Percentiles rank a stretch among this genome's conserved stretches.
These are phyloP conservation scores for Penicillium coprophilum DNA, from an alignment of 495 filamentous ascomycete species.

Conservation along the genomic window DNA sequence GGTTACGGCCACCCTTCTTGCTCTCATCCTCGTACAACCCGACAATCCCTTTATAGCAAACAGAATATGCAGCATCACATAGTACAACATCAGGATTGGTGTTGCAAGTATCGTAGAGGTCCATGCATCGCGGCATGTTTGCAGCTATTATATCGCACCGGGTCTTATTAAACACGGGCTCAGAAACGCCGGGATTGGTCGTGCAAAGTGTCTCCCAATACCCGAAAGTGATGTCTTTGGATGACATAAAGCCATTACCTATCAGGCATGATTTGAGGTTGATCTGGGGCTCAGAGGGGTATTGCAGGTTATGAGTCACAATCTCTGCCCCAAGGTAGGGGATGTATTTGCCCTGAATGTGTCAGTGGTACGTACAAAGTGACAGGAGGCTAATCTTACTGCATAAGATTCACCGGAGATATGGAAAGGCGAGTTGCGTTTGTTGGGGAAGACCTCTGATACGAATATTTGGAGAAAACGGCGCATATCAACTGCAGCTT, in stretches of 20 bases:
- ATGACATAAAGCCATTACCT: conserved; percentile 42
- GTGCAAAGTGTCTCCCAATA: conserved; percentile 50
- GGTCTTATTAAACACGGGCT: conserved; percentile 44
- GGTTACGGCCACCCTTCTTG: conserved; percentile 36
- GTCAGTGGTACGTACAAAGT: conserved; percentile 7
- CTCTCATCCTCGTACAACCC: conserved; percentile 38
- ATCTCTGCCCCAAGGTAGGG: conserved; percentile 38
- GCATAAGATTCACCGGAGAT: conserved; percentile 38
- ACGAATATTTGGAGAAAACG: conserved; percentile 43
- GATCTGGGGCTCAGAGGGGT: conserved; percentile 31
- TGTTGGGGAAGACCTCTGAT: conserved; percentile 40
- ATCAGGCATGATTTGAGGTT: conserved; percentile 39
- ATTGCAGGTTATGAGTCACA: conserved; percentile 33
- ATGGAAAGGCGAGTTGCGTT: conserved; percentile 29
- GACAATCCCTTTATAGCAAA: conserved; percentile 36
- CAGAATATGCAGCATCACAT: conserved; percentile 26
- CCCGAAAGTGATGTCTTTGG: conserved; percentile 33
- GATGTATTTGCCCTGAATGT: conserved; percentile 37
- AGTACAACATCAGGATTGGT: conserved; percentile 30
- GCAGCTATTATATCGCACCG: conserved; percentile 45
- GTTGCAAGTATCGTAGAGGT: conserved; percentile 33
- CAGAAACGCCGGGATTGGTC: conserved; percentile 39
- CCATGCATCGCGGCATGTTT: conserved; percentile 44
- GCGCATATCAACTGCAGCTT: conserved; percentile 40
- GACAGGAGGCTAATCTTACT: conserved; percentile 19